Evolutionary conservation across 2,329 filamentous ascomycete species (phyloP), one percentile per base, ranked within the genome.

Genomic region (Epichloe uncinata): DNA sequence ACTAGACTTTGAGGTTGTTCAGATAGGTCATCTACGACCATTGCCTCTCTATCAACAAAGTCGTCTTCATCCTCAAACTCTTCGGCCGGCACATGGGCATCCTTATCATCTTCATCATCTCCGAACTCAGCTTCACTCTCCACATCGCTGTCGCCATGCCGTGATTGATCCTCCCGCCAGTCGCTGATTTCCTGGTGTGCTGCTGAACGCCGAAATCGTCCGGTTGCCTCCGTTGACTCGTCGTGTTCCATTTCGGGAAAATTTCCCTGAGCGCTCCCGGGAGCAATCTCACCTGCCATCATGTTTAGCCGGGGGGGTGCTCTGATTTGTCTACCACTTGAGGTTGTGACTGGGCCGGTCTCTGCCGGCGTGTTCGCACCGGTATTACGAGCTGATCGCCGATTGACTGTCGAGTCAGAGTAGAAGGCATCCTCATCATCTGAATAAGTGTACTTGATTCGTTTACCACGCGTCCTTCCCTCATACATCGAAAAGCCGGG

Each of bases 391-490:
- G 81, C 77, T 12, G 87, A 87, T 6, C 82, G 78, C 72, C 90
- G 63, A 64, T 69, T 66, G 5, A 51, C 52, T 8, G 77, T 76
- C 36, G 82, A 82, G 61, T 83, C 79, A n/a, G 78, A 79, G 50
- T 73, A 77, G 48, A 81, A 79, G 15, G 83, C 80, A 36, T 84
- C 84, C 57, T 94, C 87, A 26, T 94, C 87, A 48, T 96, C 90
- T 0, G 89, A 94, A 62, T 87, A 98, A 0, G 88, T 98, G 63
- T 98, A 98, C 66, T 90, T 94, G 69, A 95, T 85, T 53, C 91
- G 85, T 73, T 98, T 97, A 50, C 93, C 93, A 52, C 93, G 82
- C 5, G 94, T 98, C 48, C 93, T 87, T 47, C 93, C 93, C 70
- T 98, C 93, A 65, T 98, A 98, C 51, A 95, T 73, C 1, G 90